These are phyloP conservation scores for Claviceps humidiphila DNA, from an alignment of 2,329 filamentous ascomycete species.

Conservation along the genomic window DNA sequence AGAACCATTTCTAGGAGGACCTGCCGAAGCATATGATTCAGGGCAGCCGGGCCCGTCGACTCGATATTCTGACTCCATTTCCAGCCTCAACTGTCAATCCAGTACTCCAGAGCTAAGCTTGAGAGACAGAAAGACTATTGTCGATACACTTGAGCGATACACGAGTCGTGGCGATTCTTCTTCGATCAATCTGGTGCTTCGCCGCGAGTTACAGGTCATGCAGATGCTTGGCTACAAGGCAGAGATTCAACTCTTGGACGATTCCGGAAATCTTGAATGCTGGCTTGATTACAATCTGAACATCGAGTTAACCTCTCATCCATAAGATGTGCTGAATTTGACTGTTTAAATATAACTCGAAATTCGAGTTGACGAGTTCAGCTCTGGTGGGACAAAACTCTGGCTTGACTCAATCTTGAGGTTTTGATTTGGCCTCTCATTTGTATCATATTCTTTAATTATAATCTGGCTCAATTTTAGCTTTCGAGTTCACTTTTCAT, in stretches of 20 bases:
- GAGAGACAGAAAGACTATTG: slow-evolving; percentile 46
- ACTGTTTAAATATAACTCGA: too few relatives aligned
- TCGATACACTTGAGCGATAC: slow-evolving; percentile 35
- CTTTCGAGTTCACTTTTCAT: too few relatives aligned
- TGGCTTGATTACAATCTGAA: slow-evolving; percentile 37
- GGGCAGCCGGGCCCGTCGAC: not conserved
- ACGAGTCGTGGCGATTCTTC: slow-evolving; percentile 6
- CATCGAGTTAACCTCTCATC: not conserved
- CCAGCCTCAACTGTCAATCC: slow-evolving; percentile 15
- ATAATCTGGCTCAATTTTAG: too few relatives aligned
- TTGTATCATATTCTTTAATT: too few relatives aligned
- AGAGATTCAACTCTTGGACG: slow-evolving; percentile 61
- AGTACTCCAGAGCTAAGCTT: slow-evolving; percentile 29
- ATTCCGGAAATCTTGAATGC: slow-evolving; percentile 31
- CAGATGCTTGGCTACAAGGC: slow-evolving; percentile 61
- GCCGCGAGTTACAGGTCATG: slow-evolving; percentile 56
- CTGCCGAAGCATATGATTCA: not conserved
- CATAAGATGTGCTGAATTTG: too few relatives aligned
- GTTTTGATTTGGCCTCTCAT: too few relatives aligned
- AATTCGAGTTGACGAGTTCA: too few relatives aligned
- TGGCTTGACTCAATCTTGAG: too few relatives aligned
- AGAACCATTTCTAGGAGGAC: not conserved
- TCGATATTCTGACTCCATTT: slow-evolving; percentile 7
- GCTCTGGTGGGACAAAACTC: too few relatives aligned
- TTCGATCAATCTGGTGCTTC: slow-evolving; percentile 15